phyloP scores from a whole-genome alignment of 2,329 filamentous ascomycete species.

The Aspergillus latus region DNA sequence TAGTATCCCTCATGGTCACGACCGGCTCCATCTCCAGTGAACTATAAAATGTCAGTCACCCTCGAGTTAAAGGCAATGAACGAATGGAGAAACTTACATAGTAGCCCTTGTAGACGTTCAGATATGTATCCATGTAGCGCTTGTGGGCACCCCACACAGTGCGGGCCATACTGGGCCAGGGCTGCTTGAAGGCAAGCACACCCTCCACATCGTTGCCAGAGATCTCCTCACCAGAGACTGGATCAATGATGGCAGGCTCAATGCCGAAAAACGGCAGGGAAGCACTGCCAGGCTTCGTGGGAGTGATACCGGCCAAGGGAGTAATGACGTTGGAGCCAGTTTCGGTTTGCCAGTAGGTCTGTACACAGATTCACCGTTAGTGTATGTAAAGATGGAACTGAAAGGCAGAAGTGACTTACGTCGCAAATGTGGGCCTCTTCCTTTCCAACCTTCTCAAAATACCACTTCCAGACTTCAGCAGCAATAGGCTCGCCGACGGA shows the following conservation, averaged over 20 bases:
- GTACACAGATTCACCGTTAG: constrained; percentile 7
- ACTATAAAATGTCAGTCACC: constrained; percentile 34
- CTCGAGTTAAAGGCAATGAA: too few relatives aligned
- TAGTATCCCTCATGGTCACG: constrained; percentile 98
- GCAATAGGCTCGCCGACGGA: constrained; percentile 98
- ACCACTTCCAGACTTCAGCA: constrained; percentile 99
- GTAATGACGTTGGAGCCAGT: constrained; percentile 96
- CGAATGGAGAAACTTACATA: constrained; percentile 66
- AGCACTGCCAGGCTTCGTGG: constrained; percentile 94
- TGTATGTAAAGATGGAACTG: too few relatives aligned
- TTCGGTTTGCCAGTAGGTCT: constrained; percentile 99
- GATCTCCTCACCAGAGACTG: constrained; percentile 89
- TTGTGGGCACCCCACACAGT: constrained; percentile 98
- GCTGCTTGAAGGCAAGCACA: constrained; percentile 93
- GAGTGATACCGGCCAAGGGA: constrained; percentile 86
- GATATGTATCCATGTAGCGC: constrained; percentile 97
- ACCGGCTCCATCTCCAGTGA: constrained; percentile 76
- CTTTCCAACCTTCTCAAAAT: constrained; percentile 91
- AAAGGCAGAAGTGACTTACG: constrained; percentile 58
- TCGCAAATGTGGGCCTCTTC: constrained; percentile 91
- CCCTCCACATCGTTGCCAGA: constrained; percentile 96
- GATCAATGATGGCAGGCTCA: constrained; percentile 95
- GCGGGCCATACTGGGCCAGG: constrained; percentile 97
- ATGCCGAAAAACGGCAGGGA: constrained; percentile 98
- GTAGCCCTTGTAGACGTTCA: constrained; percentile 97